These are phyloP conservation scores for Graphilbum sp. DNA, from an alignment of 2,329 filamentous ascomycete species.

Conservation along the genomic window DNA sequence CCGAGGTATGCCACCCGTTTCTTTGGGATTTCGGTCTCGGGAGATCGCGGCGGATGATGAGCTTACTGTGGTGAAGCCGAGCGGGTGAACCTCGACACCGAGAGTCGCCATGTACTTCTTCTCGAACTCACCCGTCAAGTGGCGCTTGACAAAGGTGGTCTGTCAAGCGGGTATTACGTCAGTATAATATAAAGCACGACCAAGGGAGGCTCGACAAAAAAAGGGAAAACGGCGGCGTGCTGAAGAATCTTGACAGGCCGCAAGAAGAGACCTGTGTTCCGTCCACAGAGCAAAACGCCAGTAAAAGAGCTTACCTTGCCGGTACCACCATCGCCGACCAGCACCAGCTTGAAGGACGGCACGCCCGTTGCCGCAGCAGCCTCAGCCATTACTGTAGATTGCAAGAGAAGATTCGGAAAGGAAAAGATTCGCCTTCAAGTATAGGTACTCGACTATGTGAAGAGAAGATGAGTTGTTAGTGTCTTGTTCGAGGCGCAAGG, in stretches of 20 bases:
- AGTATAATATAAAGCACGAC: no score
- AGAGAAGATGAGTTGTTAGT: not conserved
- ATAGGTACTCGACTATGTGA: not conserved
- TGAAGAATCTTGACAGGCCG: no score
- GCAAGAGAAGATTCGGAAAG: not conserved
- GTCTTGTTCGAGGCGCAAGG: no score
- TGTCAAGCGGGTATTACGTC: constrained; percentile 20
- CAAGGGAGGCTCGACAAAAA: no score
- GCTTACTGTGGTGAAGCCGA: constrained; percentile 93
- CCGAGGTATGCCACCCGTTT: no score
- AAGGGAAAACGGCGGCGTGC: no score
- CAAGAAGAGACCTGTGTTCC: no score
- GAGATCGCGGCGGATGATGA: constrained; percentile 7
- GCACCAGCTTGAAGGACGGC: constrained; percentile 98
- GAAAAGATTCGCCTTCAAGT: not conserved
- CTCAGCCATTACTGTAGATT: constrained; percentile 45
- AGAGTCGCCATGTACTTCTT: constrained; percentile 99
- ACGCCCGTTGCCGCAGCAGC: constrained; percentile 21
- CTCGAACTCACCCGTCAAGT: constrained; percentile 99
- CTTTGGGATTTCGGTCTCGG: no score
- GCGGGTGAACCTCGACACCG: constrained; percentile 97
- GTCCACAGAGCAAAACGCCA: not conserved
- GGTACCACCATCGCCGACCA: constrained; percentile 97
- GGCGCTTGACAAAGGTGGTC: constrained; percentile 99
- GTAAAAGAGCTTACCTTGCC: constrained; percentile 65